Evolutionary conservation across 2,329 filamentous ascomycete genomes (phyloP).

Genomic region (Colletotrichum navitas): DNA sequence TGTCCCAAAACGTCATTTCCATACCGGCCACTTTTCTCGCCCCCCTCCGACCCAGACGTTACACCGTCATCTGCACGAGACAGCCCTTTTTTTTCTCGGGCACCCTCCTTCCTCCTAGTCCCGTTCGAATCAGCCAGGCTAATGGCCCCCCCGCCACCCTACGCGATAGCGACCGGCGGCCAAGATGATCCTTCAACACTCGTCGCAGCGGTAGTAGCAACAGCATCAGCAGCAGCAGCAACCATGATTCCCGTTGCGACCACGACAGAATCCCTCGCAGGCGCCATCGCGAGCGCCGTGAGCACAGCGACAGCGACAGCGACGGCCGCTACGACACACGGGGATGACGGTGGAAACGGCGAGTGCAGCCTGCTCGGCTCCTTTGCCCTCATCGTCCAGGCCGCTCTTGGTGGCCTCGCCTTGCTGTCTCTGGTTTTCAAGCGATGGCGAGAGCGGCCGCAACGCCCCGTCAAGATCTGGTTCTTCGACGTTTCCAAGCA

Average conservation of each 20-base stretch:
- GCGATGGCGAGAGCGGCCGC: conserved; percentile 90
- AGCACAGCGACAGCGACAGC: conserved; percentile 48
- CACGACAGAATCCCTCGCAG: conserved; percentile 41
- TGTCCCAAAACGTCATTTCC: conserved; percentile 38
- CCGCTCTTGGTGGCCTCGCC: conserved; percentile 84
- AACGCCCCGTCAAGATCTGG: conserved; percentile 95
- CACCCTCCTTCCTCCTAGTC: conserved; percentile 24
- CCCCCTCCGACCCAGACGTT: conserved; percentile 29
- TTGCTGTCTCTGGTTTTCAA: conserved; percentile 92
- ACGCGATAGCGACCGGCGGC: conserved; percentile 37
- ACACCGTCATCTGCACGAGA: conserved; percentile 28
- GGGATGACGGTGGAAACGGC: conserved; percentile 65
- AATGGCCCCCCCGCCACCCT: conserved; percentile 41
- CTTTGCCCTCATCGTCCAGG: conserved; percentile 92
- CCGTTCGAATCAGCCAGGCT: conserved; percentile 24
- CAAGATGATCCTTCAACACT: conserved; percentile 33
- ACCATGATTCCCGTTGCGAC: conserved; percentile 35
- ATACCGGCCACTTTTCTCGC: conserved; percentile 31
- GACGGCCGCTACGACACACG: conserved; percentile 46
- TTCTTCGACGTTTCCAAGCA: conserved; percentile 98
- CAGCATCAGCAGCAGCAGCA: conserved; percentile 21
- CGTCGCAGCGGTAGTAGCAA: conserved; percentile 33
- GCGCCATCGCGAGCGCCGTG: conserved; percentile 48
- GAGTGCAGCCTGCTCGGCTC: conserved; percentile 91
- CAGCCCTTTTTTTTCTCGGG: conserved; percentile 12